Base-by-base conservation (phyloP, 441 rosid species). In the Biscutella laevigata region DNA sequence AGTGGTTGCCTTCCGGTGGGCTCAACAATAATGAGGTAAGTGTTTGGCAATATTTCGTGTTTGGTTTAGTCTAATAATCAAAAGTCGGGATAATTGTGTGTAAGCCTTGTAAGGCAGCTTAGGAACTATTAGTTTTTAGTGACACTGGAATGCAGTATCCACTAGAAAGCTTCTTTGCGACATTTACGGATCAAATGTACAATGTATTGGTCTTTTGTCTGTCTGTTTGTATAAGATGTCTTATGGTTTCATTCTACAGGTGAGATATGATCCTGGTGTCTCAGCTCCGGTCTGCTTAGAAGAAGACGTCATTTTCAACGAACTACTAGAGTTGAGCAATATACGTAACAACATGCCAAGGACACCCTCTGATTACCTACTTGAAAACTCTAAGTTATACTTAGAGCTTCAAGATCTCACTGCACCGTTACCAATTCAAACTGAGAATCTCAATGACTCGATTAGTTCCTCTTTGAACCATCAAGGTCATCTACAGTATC, bases 311-410 rank as follows among this genome's bases (percentile, higher is more conserved):
- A 49, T 69, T 30, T 74, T 19, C 47, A 5, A 29, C 1, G 67
- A 11, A 7, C 62, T 81, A 56, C 73, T 51, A 14, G 82, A 75
- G 57, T 61, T 74, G 27, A 51, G 41, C 40, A 26, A 39, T 52
- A 59, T 58, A 14, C 46, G 17, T 10, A 28, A 32, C 62, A 35
- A 14, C 57, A 61, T 39, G 37, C 44, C 15, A 56, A 27, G 5
- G 49, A 8, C 14, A 50, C 30, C 40, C 44, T 28, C 22, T 2
- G 15, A 12, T 26, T 45, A 59, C 59, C 46, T 4, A 15, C 2
- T 25, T 22, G 66, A 46, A 26, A 11, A 55, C 47, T 15, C 28
- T 2, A 51, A 47, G 20, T 4, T 53, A 2, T 69, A 20, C 43
- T 39, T 69, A 11, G 69, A 69, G 54, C 61, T 69, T 5, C 62